Evolutionary conservation across 306 rosid species (phyloP).

Genomic region (Cucurbita maxima): DNA sequence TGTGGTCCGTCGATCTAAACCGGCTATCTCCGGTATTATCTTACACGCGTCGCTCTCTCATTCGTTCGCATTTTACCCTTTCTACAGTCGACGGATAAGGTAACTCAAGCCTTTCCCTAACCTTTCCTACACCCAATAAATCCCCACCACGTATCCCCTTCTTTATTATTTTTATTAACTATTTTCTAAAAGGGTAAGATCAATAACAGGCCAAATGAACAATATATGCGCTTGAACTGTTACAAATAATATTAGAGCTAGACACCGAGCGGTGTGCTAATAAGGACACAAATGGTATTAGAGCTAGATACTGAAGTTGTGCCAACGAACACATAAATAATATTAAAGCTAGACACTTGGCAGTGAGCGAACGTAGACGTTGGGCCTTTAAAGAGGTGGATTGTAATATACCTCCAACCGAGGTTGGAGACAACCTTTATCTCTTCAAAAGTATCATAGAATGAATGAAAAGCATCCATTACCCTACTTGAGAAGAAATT

Average conservation of each 20-base stretch:
- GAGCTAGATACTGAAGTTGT: too few relatives aligned
- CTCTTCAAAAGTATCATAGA: not conserved
- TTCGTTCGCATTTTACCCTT: not conserved
- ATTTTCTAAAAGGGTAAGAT: not conserved
- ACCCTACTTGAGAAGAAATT: not conserved
- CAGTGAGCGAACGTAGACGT: too few relatives aligned
- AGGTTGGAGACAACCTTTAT: not conserved
- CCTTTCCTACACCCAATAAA: not conserved
- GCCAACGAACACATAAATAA: too few relatives aligned
- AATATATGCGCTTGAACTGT: too few relatives aligned
- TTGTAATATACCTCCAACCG: too few relatives aligned
- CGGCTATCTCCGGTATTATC: not conserved
- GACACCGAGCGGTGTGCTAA: too few relatives aligned
- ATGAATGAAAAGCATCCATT: not conserved
- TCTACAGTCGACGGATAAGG: not conserved
- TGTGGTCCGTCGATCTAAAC: not conserved
- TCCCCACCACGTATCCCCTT: not conserved
- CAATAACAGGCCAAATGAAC: too few relatives aligned
- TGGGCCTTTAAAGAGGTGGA: too few relatives aligned
- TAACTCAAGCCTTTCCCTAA: not conserved
- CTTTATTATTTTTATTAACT: not conserved
- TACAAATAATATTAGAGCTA: not conserved
- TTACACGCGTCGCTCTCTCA: not conserved
- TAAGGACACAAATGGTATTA: too few relatives aligned
- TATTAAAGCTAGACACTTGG: fast-evolving